Conservation (phyloP, 2,329 filamentous ascomycete genomes). For the Fusarium protoensiforme region DNA sequence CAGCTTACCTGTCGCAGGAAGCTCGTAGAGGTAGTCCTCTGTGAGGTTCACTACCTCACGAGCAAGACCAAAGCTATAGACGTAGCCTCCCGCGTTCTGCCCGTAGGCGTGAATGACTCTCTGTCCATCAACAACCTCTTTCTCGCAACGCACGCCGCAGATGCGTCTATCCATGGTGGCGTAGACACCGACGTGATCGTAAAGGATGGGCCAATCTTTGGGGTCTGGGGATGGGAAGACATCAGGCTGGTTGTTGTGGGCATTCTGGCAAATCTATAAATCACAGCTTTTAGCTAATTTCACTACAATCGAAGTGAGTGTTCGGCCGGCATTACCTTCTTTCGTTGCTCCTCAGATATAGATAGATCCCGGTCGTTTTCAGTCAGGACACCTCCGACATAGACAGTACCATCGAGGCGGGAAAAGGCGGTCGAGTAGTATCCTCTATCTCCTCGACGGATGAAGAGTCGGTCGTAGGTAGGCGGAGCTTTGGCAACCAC, state of each 20-base stretch:
- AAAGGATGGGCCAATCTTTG: not conserved
- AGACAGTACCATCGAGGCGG: not conserved
- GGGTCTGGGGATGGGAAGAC: not conserved
- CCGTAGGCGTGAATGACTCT: not conserved
- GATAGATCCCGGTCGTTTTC: not conserved
- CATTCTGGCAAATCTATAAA: not conserved
- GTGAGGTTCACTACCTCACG: not conserved
- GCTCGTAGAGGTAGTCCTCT: not conserved
- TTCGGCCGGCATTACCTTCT: not conserved
- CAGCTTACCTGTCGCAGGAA: not conserved
- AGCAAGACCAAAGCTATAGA: not conserved
- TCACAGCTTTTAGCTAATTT: not conserved
- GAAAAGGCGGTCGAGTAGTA: not conserved
- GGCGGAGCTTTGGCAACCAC: not conserved
- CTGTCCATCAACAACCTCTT: not conserved
- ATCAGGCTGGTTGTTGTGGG: not conserved
- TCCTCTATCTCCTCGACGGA: not conserved
- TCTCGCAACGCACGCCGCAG: not conserved
- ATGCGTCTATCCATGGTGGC: not conserved
- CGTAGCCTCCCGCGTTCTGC: not conserved
- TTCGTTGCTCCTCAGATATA: not conserved
- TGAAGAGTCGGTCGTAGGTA: not conserved
- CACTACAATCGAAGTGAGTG: not conserved
- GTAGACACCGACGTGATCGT: not conserved
- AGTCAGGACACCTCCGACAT: not conserved